Evolutionary conservation across 1,284 basidiomycete species (phyloP).

Genomic region (Cutaneotrichosporon cavernicola): DNA sequence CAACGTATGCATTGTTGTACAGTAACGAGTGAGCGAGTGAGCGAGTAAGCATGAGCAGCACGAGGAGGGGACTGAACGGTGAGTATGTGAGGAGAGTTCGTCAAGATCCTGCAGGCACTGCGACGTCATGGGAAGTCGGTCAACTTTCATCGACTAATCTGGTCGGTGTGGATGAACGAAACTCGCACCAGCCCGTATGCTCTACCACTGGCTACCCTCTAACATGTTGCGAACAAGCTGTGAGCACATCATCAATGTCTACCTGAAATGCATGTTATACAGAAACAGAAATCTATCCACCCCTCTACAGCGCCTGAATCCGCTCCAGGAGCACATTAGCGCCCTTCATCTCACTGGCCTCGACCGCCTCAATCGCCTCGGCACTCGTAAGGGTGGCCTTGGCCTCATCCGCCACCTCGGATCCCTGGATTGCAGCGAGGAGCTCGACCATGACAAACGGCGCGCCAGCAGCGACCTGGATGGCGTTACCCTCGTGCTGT

Average conservation of each 20-base stretch:
- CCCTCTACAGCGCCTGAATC: constrained; percentile 34
- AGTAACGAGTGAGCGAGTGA: not conserved
- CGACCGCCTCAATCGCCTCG: constrained; percentile 49
- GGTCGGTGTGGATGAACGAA: too few relatives aligned
- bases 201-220: too few relatives aligned
- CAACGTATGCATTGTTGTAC: constrained; percentile 11
- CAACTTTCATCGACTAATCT: too few relatives aligned
- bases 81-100: too few relatives aligned
- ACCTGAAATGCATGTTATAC: constrained; percentile 17
- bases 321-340: constrained; percentile 45
- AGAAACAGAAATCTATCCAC: not conserved
- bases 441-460: constrained; percentile 77
- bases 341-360: constrained; percentile 48
- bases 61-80: too few relatives aligned
- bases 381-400: constrained; percentile 61
- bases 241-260: not conserved
- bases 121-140: too few relatives aligned
- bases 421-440: constrained; percentile 62
- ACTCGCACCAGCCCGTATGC: too few relatives aligned
- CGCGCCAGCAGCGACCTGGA: constrained; percentile 67
- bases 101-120: too few relatives aligned
- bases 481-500: constrained; percentile 51
- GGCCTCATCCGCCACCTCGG: constrained; percentile 55
- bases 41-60: too few relatives aligned
- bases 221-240: too few relatives aligned